Evolutionary conservation across 345 rosid genomes (phyloP), one percentile per base, ranked within the genome.

Genomic region (Salix suchowensis): DNA sequence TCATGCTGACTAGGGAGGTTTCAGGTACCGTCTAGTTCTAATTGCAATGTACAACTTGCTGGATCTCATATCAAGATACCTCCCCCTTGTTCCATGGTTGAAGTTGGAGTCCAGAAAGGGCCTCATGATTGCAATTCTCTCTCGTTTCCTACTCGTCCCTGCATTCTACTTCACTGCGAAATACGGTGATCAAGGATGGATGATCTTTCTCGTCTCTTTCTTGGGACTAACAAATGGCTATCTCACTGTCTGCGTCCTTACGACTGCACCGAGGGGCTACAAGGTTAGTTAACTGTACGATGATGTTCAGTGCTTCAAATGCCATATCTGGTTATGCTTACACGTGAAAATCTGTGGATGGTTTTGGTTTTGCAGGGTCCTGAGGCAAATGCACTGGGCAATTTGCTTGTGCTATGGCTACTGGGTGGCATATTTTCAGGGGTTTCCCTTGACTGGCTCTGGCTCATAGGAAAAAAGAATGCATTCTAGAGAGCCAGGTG

Each of bases 371-470:
- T 85, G 81, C 65, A 91, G 98, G 98, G 97, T 12, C 98, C 98
- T 11, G 97, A 93, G 86, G 92, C 91, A 74, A 96, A 96, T 78
- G 99, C 98, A 0, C 61, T 96, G 76, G 98, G 99, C 19, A 96
- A 96, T 75, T 70, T 93, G 76, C 92, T 92, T 37, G 97, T 93
- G 68, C 44, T 91, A 12, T 90, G 84, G 78, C 28, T 92, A 30
- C 28, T 88, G 68, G 94, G 83, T 5, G 98, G 94, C n/a, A 77
- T 91, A 79, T 89, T 88, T 83, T 72, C 88, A 0, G 97, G 98
- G 9, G 90, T 90, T 66, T 54, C 91, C 61, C 88, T 91, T 55
- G 98, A 87, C 52, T 91, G 97, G 96, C 74, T 93, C 64, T 93
- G 98, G 97, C 89, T 95, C 72, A 88, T 93, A 28, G 58, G 58